phyloP scores from a whole-genome alignment of 2,329 filamentous ascomycete species.

The Decorospora gaudefroyi region DNA sequence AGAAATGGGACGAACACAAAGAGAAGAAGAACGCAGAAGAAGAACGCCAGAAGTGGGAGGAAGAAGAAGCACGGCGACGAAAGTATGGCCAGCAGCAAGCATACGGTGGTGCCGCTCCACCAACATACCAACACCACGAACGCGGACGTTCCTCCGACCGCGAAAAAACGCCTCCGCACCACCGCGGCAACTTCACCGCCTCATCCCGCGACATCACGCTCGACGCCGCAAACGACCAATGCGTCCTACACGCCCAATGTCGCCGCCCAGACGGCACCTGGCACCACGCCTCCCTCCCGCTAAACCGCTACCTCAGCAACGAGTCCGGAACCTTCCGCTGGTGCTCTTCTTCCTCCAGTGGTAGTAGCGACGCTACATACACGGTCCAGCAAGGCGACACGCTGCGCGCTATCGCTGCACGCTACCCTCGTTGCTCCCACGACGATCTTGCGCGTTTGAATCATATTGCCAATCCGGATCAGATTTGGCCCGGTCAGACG shows the following conservation, averaged over 20 bases:
- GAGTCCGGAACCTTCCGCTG: slow-evolving; percentile 34
- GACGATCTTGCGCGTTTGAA: slow-evolving; percentile 34
- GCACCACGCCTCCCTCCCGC: slow-evolving; percentile 26
- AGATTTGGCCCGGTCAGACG: slow-evolving; percentile 37
- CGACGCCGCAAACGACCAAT: slow-evolving; percentile 33
- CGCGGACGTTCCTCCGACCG: slow-evolving; percentile 1
- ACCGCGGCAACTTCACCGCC: slow-evolving; percentile 30
- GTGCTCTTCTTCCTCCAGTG: slow-evolving; percentile 22
- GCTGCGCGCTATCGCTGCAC: slow-evolving; percentile 31
- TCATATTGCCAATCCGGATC: slow-evolving; percentile 32
- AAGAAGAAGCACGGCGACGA: slow-evolving; percentile 22
- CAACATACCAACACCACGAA: slow-evolving; percentile 5
- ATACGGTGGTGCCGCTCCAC: slow-evolving; percentile 7
- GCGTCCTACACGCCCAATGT: slow-evolving; percentile 34
- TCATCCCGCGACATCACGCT: slow-evolving; percentile 33
- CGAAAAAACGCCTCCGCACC: not conserved
- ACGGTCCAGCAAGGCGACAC: slow-evolving; percentile 37
- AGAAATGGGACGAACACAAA: slow-evolving; percentile 35
- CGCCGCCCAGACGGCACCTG: slow-evolving; percentile 30
- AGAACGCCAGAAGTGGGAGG: slow-evolving; percentile 17
- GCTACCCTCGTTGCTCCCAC: slow-evolving; percentile 32
- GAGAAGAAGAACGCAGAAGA: slow-evolving; percentile 36
- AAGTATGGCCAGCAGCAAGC: slow-evolving; percentile 19
- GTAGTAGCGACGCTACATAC: slow-evolving; percentile 15
- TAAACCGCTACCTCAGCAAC: slow-evolving; percentile 33